Evolutionary conservation across 169 alveolate species (phyloP).

Genomic region (Eimeria maxima): DNA sequence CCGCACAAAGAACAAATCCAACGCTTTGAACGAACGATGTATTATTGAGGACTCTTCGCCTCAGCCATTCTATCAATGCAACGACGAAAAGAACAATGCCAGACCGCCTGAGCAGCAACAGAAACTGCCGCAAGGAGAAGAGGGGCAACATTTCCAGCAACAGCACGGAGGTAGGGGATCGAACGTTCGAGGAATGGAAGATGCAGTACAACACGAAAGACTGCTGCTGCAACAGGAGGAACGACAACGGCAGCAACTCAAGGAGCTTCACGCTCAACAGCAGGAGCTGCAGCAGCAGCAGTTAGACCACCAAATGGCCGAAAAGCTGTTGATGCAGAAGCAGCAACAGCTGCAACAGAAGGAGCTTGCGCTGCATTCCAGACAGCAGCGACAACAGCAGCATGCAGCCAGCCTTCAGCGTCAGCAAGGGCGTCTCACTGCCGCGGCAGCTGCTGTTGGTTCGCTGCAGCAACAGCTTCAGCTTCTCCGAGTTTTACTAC

Average conservation of each 20-base stretch:
- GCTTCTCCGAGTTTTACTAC: constrained; percentile 21
- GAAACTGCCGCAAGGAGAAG: background rate
- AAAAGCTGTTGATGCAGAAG: background rate
- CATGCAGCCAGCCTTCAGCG: background rate
- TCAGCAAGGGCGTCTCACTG: constrained; percentile 32
- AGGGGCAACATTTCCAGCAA: background rate
- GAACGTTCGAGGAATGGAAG: background rate
- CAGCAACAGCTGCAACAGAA: constrained; percentile 5
- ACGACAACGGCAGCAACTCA: constrained; percentile 5
- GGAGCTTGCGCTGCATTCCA: constrained; percentile 42
- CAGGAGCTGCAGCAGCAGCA: constrained; percentile 48
- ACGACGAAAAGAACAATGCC: background rate
- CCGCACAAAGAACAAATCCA: background rate
- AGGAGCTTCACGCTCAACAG: constrained; percentile 30
- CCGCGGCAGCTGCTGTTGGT: constrained; percentile 35
- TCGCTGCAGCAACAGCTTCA: constrained; percentile 69
- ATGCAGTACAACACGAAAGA: constrained; percentile 5
- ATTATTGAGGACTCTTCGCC: background rate
- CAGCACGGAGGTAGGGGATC: constrained; percentile 1
- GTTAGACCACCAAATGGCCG: constrained; percentile 38
- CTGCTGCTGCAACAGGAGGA: constrained; percentile 26
- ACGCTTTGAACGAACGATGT: background rate
- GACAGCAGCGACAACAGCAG: constrained; percentile 34
- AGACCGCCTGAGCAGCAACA: background rate
- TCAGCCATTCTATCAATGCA: background rate